A percentile compares a stretch with the other conserved stretches of the same genome.
Evolutionary conservation across 2,329 filamentous ascomycete genomes (phyloP).

Genomic region (Colletotrichum chrysophilum): DNA sequence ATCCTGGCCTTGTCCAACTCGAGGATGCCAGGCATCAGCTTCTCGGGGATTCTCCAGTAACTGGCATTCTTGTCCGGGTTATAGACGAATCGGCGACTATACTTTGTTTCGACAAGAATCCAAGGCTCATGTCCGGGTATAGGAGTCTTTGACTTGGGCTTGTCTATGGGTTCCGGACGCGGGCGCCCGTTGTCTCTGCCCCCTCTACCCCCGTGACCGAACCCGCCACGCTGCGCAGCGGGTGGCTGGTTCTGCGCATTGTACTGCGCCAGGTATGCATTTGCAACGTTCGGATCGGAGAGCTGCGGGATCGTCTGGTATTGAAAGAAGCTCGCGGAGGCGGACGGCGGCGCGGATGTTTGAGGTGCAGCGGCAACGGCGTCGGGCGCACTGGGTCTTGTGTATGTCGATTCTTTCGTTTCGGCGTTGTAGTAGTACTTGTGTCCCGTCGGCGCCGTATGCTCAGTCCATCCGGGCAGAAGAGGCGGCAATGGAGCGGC

Average conservation of each 20-base stretch:
- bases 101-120: conserved; percentile 91
- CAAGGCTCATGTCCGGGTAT: conserved; percentile 88
- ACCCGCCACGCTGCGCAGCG: conserved; percentile 41
- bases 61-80: conserved; percentile 86
- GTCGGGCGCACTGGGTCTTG: conserved; percentile 61
- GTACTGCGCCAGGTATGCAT: conserved; percentile 65
- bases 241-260: conserved; percentile 44
- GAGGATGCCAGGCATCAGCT: conserved; percentile 79
- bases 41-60: conserved; percentile 92
- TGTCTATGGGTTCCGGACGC: conserved; percentile 74
- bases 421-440: conserved; percentile 85
- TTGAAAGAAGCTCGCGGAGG: conserved; percentile 45
- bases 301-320: conserved; percentile 48
- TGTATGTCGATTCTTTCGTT: conserved; percentile 88
- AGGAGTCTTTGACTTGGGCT: conserved; percentile 77
- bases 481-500: conserved; percentile 59
- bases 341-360: background rate
- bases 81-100: conserved; percentile 87
- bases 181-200: conserved; percentile 50
- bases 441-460: conserved; percentile 87
- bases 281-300: conserved; percentile 61
- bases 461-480: conserved; percentile 87
- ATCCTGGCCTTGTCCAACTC: conserved; percentile 76
- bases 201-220: conserved; percentile 56
- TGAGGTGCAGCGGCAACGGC: conserved; percentile 9